Base-by-base conservation (phyloP, 1,139 yeast species). In the Chernovozyma sophiae-reginae region DNA sequence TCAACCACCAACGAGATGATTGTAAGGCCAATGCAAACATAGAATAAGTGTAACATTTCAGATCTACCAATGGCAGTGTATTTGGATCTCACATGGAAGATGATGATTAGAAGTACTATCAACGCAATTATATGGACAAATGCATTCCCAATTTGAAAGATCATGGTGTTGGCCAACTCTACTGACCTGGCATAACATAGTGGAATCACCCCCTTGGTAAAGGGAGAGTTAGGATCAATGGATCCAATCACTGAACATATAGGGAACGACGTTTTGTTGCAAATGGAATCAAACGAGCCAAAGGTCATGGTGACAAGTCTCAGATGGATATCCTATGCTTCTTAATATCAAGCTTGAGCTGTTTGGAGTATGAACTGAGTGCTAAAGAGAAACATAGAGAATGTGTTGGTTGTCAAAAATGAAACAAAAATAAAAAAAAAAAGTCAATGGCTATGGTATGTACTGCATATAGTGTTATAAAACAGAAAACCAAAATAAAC, bases 21-120 rank as follows among this genome's bases (percentile, higher is more conserved):
- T 10, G 78, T 72, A 47, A 85, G 68, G 1, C 77, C 68, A 30
- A 82, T 64, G 45, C 74, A 69, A 32, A 78, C 51, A 58, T 83
- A 79, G 56, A 81, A 83, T 53, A 86, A 82, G 48, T 75, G 78
- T 40, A 87, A 63, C 80, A 89, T 85, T 54, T 92, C 98, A 13
- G 79, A 71, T 44, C 97, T 72, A 2, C 97, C 97, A 42, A 92
- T 90, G 14, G 97, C 97, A 0, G 97, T 92, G 56, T 85, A 90
- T 64, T 90, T 87, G 41, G 81, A 69, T 52, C 90, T 71, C 32
- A 89, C 80, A 48, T 84, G 82, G 65, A 81, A 84, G n/a, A 89
- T 70, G 42, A 90, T 85, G 47, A 87, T 72, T 36, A 81, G 65
- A 30, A 84, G 49, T 30, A 87, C 74, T 4, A 73, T 58, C 28